Evolutionary conservation across 2,329 filamentous ascomycete genomes (phyloP).

Genomic region (Calonectria henricotiae): DNA sequence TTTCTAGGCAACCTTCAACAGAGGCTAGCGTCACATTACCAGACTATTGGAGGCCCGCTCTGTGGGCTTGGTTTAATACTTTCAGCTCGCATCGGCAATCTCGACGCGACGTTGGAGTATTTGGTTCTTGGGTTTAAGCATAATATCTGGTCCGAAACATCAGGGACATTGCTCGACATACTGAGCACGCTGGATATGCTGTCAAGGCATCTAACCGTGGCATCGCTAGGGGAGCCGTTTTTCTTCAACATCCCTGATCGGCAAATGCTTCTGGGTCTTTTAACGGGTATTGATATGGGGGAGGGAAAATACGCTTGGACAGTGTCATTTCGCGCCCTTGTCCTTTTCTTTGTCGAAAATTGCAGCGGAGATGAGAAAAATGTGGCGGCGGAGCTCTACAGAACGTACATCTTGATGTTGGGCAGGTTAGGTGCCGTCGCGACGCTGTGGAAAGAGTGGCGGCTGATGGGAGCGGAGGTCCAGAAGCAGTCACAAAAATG

Average conservation of each 20-base stretch:
- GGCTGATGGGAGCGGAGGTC: slow-evolving; percentile 34
- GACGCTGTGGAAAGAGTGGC: slow-evolving; percentile 56
- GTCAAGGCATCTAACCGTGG: slow-evolving; percentile 32
- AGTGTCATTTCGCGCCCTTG: slow-evolving; percentile 51
- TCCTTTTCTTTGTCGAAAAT: slow-evolving; percentile 34
- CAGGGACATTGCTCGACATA: slow-evolving; percentile 46
- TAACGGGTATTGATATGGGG: slow-evolving; percentile 53
- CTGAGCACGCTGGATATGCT: slow-evolving; percentile 46
- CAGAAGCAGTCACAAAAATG: slow-evolving; percentile 16
- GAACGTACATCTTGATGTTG: slow-evolving; percentile 52
- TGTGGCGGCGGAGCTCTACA: slow-evolving; percentile 44
- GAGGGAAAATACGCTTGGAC: slow-evolving; percentile 43
- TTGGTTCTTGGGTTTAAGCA: slow-evolving; percentile 46
- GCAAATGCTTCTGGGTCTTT: slow-evolving; percentile 51
- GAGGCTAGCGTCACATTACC: slow-evolving; percentile 51
- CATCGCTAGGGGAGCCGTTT: not conserved
- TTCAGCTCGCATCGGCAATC: slow-evolving; percentile 52
- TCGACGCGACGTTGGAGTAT: slow-evolving; percentile 50
- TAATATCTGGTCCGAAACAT: slow-evolving; percentile 36
- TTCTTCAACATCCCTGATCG: slow-evolving; percentile 43
- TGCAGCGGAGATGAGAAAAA: not conserved
- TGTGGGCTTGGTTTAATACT: slow-evolving; percentile 54
- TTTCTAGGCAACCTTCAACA: slow-evolving; percentile 63
- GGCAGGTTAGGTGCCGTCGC: slow-evolving; percentile 55
- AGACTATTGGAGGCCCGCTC: slow-evolving; percentile 51